phyloP scores from a whole-genome alignment of 805 yeast species.

The Saccharomycopsis sp. region DNA sequence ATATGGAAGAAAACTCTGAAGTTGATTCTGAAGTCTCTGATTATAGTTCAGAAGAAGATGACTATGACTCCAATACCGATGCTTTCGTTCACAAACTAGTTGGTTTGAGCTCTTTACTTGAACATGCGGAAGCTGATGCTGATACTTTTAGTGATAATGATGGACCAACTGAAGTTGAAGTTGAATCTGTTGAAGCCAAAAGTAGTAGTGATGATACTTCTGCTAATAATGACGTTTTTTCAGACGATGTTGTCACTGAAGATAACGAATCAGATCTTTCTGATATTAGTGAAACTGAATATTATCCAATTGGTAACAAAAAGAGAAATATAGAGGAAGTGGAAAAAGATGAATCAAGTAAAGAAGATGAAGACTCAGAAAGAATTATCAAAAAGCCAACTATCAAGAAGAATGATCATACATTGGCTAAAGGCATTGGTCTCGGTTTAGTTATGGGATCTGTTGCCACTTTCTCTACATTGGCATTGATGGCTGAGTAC shows the following conservation, averaged over 20 bases:
- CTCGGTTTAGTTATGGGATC: slow-evolving; percentile 14
- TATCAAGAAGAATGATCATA: slow-evolving; percentile 1
- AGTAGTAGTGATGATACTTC: background rate
- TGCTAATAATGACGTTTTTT: background rate
- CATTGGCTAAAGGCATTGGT: slow-evolving; percentile 7
- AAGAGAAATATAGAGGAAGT: slow-evolving; percentile 7
- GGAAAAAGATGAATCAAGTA: slow-evolving; percentile 5
- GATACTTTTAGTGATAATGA: background rate
- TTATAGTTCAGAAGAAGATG: background rate
- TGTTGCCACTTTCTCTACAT: slow-evolving; percentile 11
- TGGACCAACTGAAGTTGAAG: background rate
- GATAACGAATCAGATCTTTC: background rate
- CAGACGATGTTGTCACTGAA: background rate
- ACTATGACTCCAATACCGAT: background rate
- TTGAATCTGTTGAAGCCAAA: too few relatives aligned
- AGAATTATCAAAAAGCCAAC: slow-evolving; percentile 1
- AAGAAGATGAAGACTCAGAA: slow-evolving; percentile 1
- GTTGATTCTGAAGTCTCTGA: too few relatives aligned
- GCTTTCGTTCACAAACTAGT: too few relatives aligned
- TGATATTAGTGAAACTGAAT: background rate
- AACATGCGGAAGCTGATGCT: background rate
- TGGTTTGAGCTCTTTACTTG: background rate
- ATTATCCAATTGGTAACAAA: background rate
- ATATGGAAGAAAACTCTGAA: too few relatives aligned
- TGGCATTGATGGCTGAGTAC: slow-evolving; percentile 5